phyloP scores from a whole-genome alignment of 2,329 filamentous ascomycete species.

The Botrytis cinerea region DNA sequence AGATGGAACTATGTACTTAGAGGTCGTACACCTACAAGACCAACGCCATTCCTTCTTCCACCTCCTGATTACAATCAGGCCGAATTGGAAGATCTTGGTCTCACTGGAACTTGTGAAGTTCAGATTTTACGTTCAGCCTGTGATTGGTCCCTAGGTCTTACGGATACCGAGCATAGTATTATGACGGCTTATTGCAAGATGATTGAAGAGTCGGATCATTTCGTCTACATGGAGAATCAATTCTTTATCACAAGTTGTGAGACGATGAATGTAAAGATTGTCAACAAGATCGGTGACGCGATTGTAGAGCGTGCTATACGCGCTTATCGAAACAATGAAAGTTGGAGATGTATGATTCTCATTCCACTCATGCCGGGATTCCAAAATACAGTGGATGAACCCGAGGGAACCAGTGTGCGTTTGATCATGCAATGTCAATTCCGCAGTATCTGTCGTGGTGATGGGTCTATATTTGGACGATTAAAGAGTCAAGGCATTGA shows the following conservation, averaged over 20 bases:
- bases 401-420: conserved; percentile 91
- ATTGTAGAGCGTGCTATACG: conserved; percentile 88
- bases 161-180: conserved; percentile 88
- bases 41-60: conserved; percentile 88
- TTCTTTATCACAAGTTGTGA: conserved; percentile 96
- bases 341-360: conserved; percentile 86
- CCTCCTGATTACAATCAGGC: conserved; percentile 87
- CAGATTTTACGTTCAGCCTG: conserved; percentile 91
- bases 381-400: conserved; percentile 91
- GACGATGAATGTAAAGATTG: conserved; percentile 81
- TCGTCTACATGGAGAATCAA: conserved; percentile 98
- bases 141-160: conserved; percentile 89
- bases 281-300: conserved; percentile 92
- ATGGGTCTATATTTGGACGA: conserved; percentile 87
- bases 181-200: conserved; percentile 93
- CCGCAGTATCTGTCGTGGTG: conserved; percentile 90
- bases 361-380: conserved; percentile 98
- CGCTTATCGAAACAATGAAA: conserved; percentile 79
- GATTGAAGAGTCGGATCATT: conserved; percentile 94
- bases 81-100: conserved; percentile 82
- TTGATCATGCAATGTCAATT: conserved; percentile 98
- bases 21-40: conserved; percentile 88
- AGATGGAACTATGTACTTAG: conserved; percentile 96
- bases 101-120: conserved; percentile 93
- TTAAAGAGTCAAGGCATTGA: conserved; percentile 79